Evolutionary conservation across 192 early-diverging fungal genomes (phyloP).

Genomic region (Coemansia sp.): DNA sequence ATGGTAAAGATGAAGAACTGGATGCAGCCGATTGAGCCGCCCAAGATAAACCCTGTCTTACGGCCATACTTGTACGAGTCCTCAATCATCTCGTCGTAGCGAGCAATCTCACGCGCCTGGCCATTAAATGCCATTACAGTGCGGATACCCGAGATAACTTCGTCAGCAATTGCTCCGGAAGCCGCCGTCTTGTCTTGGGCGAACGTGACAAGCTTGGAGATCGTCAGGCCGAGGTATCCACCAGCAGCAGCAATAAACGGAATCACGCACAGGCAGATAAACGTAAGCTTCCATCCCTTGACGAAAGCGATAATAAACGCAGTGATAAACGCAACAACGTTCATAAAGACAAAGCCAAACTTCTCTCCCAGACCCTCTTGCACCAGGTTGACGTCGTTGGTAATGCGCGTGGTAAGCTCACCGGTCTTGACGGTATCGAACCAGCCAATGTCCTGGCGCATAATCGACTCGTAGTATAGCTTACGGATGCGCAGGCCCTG

Average conservation of each 20-base stretch:
- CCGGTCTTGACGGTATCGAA: conserved; percentile 78
- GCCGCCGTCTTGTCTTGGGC: conserved; percentile 70
- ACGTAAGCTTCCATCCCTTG: conserved; percentile 75
- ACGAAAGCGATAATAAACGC: conserved; percentile 79
- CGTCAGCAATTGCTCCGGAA: conserved; percentile 81
- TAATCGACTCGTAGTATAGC: conserved; percentile 72
- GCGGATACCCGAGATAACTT: conserved; percentile 75
- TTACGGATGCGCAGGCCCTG: conserved; percentile 75
- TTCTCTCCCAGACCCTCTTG: conserved; percentile 89
- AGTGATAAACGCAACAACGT: conserved; percentile 65
- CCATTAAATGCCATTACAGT: conserved; percentile 82
- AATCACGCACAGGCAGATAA: conserved; percentile 74
- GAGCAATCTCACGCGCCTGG: conserved; percentile 63
- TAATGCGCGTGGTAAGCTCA: conserved; percentile 80
- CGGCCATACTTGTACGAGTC: conserved; percentile 63
- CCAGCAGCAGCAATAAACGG: conserved; percentile 64
- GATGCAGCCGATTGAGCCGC: conserved; percentile 66
- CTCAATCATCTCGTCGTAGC: conserved; percentile 65
- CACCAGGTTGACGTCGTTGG: conserved; percentile 77
- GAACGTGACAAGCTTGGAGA: conserved; percentile 40
- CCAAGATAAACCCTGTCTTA: conserved; percentile 59
- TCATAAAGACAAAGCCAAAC: conserved; percentile 65
- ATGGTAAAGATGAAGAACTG: conserved; percentile 71
- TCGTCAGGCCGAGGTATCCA: conserved; percentile 54
- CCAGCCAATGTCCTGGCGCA: conserved; percentile 88